phyloP scores from a whole-genome alignment of 331 rosid genomes.

The Erythrophleum ivorense region DNA sequence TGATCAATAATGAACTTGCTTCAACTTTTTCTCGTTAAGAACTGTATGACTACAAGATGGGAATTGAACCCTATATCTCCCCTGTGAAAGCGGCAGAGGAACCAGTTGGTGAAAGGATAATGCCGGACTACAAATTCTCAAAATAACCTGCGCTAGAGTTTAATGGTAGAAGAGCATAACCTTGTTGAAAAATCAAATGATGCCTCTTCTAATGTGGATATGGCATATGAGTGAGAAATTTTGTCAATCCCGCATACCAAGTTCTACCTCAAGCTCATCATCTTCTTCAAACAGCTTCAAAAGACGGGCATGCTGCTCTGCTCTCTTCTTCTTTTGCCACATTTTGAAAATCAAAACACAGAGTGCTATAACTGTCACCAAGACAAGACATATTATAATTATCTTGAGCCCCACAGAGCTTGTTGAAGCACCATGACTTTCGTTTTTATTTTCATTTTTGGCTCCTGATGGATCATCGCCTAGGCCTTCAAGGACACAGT shows the following conservation, averaged over 20 bases:
- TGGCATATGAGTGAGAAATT: slow-evolving; percentile 15
- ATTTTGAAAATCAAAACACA: slow-evolving; percentile 61
- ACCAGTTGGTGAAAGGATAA: slow-evolving; percentile 25
- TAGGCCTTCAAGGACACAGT: slow-evolving; percentile 45
- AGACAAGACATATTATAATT: slow-evolving; percentile 52
- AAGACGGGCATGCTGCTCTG: slow-evolving; percentile 83
- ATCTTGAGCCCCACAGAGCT: slow-evolving; percentile 60
- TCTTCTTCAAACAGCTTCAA: slow-evolving; percentile 91
- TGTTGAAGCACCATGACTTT: slow-evolving; percentile 39
- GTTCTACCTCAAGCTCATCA: slow-evolving; percentile 92
- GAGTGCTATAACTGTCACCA: slow-evolving; percentile 55
- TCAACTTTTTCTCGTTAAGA: slow-evolving; percentile 22
- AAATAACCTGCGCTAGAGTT: slow-evolving; percentile 38
- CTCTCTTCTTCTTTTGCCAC: slow-evolving; percentile 92
- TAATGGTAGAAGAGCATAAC: slow-evolving; percentile 29
- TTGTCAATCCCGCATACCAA: slow-evolving; percentile 80
- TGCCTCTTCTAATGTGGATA: slow-evolving; percentile 35
- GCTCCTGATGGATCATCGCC: slow-evolving; percentile 54
- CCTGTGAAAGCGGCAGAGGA: slow-evolving; percentile 35
- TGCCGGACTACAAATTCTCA: slow-evolving; percentile 38
- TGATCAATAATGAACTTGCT: slow-evolving; percentile 30
- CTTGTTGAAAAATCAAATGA: slow-evolving; percentile 37
- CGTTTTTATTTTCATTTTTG: slow-evolving; percentile 48
- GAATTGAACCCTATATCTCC: slow-evolving; percentile 31
- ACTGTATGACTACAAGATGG: slow-evolving; percentile 29